Percentiles rank a stretch among this genome's conserved stretches.
Conservation (phyloP, 2,329 filamentous ascomycete species). For the Fusarium transvaalense region DNA sequence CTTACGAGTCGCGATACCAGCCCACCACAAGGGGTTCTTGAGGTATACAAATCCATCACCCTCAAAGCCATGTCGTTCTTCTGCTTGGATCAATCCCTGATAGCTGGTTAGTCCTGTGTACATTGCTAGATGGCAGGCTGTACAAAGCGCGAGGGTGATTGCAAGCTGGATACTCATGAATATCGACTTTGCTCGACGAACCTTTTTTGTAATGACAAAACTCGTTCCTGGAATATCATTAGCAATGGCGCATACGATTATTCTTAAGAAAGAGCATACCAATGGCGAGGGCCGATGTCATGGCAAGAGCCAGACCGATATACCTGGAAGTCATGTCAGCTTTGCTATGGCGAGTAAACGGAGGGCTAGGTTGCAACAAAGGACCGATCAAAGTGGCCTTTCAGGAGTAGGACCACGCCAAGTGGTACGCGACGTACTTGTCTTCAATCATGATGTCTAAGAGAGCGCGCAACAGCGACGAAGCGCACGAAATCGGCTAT, state of each 20-base stretch:
- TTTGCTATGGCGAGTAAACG: neutral
- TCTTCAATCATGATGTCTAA: constrained; percentile 54
- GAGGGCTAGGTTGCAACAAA: constrained; percentile 10
- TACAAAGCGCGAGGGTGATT: neutral
- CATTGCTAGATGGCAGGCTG: neutral
- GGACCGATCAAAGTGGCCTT: constrained; percentile 9
- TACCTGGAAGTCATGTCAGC: constrained; percentile 66
- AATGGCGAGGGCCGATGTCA: constrained; percentile 80
- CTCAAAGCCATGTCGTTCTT: constrained; percentile 93
- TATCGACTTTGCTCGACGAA: constrained; percentile 55
- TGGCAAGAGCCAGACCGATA: constrained; percentile 80
- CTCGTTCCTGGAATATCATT: constrained; percentile 75
- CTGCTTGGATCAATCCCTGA: constrained; percentile 89
- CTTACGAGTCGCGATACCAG: constrained; percentile 88
- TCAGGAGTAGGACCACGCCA: constrained; percentile 16
- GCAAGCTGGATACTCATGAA: neutral
- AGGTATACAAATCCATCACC: constrained; percentile 96
- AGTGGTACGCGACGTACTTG: constrained; percentile 51
- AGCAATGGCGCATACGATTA: constrained; percentile 24
- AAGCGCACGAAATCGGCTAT: constrained; percentile 24
- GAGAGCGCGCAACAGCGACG: constrained; percentile 38
- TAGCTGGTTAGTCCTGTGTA: constrained; percentile 25
- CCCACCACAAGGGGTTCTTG: constrained; percentile 97
- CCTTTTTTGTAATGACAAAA: constrained; percentile 99
- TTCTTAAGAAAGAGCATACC: constrained; percentile 62